Evolutionary conservation across 1,284 basidiomycete genomes (phyloP).

Genomic region (Neolentinus lepideus): DNA sequence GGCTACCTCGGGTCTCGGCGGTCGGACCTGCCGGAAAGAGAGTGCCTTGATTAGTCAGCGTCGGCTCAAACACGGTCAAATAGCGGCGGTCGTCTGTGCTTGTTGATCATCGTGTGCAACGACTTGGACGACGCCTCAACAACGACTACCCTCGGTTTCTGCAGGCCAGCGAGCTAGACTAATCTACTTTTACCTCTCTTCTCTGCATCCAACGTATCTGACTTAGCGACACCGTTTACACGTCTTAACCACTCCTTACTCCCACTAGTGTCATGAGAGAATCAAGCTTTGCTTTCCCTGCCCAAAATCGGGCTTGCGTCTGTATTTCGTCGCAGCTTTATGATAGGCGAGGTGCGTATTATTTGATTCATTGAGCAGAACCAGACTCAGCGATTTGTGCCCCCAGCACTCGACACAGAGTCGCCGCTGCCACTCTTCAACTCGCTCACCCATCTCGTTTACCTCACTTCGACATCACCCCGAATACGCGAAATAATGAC

Average conservation of each 20-base stretch:
- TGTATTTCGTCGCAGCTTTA: conserved; percentile 94
- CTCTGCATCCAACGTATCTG: not conserved
- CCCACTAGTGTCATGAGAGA: conserved; percentile 70
- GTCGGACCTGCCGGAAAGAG: too few relatives aligned
- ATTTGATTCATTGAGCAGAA: conserved; percentile 9
- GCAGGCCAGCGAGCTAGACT: not conserved
- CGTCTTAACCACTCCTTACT: not conserved
- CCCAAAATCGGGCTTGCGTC: conserved; percentile 93
- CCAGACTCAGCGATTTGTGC: not conserved
- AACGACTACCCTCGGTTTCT: not conserved
- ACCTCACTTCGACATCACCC: conserved; percentile 95
- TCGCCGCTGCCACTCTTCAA: conserved; percentile 91
- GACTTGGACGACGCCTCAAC: not conserved
- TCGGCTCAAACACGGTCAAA: not conserved
- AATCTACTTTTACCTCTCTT: not conserved
- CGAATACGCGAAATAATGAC: conserved; percentile 98
- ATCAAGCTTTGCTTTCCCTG: conserved; percentile 93
- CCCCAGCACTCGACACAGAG: conserved; percentile 86
- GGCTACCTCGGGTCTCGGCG: too few relatives aligned
- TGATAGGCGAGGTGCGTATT: conserved; percentile 81
- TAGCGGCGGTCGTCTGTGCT: not conserved
- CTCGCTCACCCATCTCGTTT: conserved; percentile 94
- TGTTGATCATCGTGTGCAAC: not conserved
- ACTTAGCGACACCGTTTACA: not conserved
- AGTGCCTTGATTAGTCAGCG: not conserved